phyloP scores from a whole-genome alignment of 768 basidiomycete species.

The Hebeloma cylindrosporum region DNA sequence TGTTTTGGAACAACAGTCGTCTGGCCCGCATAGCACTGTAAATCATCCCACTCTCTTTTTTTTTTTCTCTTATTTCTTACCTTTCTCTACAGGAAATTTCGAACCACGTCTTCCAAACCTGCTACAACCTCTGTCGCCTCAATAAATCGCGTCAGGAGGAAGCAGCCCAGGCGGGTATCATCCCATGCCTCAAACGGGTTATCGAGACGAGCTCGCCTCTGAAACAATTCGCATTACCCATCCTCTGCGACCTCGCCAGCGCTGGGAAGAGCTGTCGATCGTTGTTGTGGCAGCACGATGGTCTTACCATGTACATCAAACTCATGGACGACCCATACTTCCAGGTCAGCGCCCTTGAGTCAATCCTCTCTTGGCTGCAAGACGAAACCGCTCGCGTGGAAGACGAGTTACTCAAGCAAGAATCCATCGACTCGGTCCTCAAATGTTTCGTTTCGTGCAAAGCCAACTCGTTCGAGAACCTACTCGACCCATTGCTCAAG shows the following conservation, averaged over 20 bases:
- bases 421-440: slow-evolving; percentile 66
- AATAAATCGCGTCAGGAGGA: slow-evolving; percentile 96
- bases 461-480: slow-evolving; percentile 87
- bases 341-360: slow-evolving; percentile 89
- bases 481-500: slow-evolving; percentile 92
- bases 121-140: slow-evolving; percentile 93
- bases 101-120: slow-evolving; percentile 96
- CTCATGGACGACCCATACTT: slow-evolving; percentile 86
- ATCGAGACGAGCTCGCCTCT: slow-evolving; percentile 88
- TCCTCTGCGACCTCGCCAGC: slow-evolving; percentile 93
- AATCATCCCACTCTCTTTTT: slow-evolving; percentile 25
- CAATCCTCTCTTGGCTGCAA: slow-evolving; percentile 90
- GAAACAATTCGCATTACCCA: slow-evolving; percentile 96
- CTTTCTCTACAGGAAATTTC: slow-evolving; percentile 75
- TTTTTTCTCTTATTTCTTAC: background rate
- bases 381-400: slow-evolving; percentile 95
- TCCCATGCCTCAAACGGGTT: slow-evolving; percentile 87
- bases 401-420: slow-evolving; percentile 73
- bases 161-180: slow-evolving; percentile 92
- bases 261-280: slow-evolving; percentile 92
- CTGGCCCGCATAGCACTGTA: slow-evolving; percentile 80
- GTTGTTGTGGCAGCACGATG: slow-evolving; percentile 91
- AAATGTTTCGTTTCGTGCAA: slow-evolving; percentile 83
- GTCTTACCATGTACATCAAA: slow-evolving; percentile 76
- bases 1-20: slow-evolving; percentile 78